A percentile compares a stretch with the other conserved stretches of the same genome.
phyloP scores from a whole-genome alignment of 2,329 filamentous ascomycete species.

The Byssochlamys sp. region DNA sequence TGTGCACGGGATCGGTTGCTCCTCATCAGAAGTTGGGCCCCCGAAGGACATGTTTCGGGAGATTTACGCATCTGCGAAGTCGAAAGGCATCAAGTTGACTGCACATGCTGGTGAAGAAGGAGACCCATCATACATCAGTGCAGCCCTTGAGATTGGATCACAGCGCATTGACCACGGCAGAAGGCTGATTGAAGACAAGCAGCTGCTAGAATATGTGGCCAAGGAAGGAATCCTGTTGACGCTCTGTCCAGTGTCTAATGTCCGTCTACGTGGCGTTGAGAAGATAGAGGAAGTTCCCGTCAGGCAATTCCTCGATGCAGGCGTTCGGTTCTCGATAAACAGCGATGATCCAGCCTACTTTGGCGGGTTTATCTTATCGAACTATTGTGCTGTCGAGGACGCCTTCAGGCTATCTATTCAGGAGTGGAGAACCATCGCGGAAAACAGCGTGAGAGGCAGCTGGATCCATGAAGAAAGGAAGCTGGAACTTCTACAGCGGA shows the following conservation, averaged over 20 bases:
- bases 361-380: constrained; percentile 64
- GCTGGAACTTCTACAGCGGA: constrained; percentile 40
- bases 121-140: constrained; percentile 54
- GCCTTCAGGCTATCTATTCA: constrained; percentile 52
- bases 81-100: constrained; percentile 51
- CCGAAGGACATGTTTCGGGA: constrained; percentile 52
- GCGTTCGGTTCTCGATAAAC: constrained; percentile 62
- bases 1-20: constrained; percentile 57
- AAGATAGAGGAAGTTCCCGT: constrained; percentile 51
- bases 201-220: constrained; percentile 51
- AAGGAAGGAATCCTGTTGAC: constrained; percentile 53
- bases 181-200: constrained; percentile 51
- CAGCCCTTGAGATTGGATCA: constrained; percentile 55
- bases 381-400: constrained; percentile 67
- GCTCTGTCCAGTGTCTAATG: constrained; percentile 65
- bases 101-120: constrained; percentile 71
- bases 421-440: constrained; percentile 60
- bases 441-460: constrained; percentile 55
- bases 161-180: constrained; percentile 68
- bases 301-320: constrained; percentile 51
- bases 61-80: constrained; percentile 48
- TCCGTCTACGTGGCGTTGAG: constrained; percentile 50
- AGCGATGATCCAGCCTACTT: constrained; percentile 69
- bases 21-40: constrained; percentile 51
- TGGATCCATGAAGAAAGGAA: constrained; percentile 61